These are phyloP conservation scores for Suillus sp. DNA, from an alignment of 768 basidiomycete species.

Conservation along the genomic window DNA sequence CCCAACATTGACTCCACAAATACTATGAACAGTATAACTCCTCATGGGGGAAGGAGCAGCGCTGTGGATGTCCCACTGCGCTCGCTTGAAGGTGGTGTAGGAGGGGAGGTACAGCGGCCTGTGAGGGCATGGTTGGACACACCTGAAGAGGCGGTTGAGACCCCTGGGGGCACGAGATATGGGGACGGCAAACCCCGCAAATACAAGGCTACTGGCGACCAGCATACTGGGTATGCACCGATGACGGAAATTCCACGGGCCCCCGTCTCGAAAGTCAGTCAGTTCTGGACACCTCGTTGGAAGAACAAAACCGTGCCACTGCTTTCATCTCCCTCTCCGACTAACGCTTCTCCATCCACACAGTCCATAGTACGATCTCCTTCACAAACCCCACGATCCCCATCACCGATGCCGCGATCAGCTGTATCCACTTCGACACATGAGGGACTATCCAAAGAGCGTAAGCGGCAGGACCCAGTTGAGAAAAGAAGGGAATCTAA, in stretches of 20 bases:
- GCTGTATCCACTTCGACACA: conserved; percentile 15
- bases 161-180: not conserved
- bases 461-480: conserved; percentile 20
- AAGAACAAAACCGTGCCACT: not conserved
- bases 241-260: not conserved
- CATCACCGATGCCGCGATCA: not conserved
- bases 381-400: conserved; percentile 7
- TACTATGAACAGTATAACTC: too few relatives aligned
- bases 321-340: not conserved
- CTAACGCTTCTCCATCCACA: conserved; percentile 11
- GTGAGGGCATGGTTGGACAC: not conserved
- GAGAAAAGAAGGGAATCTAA: not conserved
- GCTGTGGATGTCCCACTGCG: conserved; percentile 3
- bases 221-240: not conserved
- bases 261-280: not conserved
- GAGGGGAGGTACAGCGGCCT: conserved; percentile 1
- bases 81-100: not conserved
- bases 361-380: conserved; percentile 26
- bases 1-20: not conserved
- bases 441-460: conserved; percentile 13
- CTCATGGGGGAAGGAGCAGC: not conserved
- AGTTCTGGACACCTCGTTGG: conserved; percentile 1
- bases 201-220: not conserved
- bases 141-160: not conserved
- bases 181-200: too few relatives aligned